Conservation (phyloP, 176 grass and related monocot genomes). For the Phyllostachys edulis region DNA sequence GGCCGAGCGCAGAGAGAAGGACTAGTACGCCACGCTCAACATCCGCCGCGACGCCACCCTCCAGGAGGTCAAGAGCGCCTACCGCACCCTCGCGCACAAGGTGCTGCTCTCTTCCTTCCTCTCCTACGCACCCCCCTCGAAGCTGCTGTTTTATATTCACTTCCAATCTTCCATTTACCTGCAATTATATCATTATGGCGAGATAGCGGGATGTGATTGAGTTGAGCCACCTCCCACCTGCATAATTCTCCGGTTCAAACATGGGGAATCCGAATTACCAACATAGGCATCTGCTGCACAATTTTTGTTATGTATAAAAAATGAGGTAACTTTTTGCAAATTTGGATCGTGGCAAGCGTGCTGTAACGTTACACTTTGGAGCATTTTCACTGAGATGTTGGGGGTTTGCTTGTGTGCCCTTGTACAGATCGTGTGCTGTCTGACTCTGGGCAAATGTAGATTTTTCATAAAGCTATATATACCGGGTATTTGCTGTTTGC, state of each 20-base stretch:
- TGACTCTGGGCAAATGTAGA: neutral
- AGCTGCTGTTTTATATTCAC: neutral
- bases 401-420: neutral
- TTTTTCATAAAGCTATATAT: neutral
- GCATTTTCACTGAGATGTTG: neutral
- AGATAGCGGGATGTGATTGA: neutral
- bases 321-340: neutral
- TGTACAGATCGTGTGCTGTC: neutral
- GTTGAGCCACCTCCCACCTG: neutral
- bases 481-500: neutral
- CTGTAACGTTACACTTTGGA: neutral
- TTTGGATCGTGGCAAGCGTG: neutral
- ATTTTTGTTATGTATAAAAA: neutral
- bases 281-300: neutral
- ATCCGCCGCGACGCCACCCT: conserved; percentile 61
- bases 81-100: conserved; percentile 82
- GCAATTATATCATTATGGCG: neutral
- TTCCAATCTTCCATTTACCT: neutral
- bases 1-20: conserved; percentile 32
- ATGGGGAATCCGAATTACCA: neutral
- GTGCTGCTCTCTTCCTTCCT: conserved; percentile 16
- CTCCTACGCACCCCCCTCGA: neutral
- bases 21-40: conserved; percentile 78
- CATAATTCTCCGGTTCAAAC: neutral
- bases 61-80: conserved; percentile 83